Evolutionary conservation across 169 alveolate species (phyloP).

Genomic region (Plasmodium adleri): DNA sequence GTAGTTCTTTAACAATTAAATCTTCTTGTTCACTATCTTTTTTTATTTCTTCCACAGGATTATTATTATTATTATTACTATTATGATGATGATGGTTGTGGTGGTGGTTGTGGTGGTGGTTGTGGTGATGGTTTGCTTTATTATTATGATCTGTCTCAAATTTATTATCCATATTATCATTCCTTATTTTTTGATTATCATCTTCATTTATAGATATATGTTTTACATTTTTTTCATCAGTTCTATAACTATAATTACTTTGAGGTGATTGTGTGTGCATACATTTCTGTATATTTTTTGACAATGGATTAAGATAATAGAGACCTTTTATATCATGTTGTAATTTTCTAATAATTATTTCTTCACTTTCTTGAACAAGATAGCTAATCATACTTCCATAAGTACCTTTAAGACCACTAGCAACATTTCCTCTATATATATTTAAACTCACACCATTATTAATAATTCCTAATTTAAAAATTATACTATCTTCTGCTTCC

Average conservation of each 20-base stretch:
- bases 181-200: neutral
- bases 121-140: neutral
- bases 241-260: slow-evolving; percentile 19
- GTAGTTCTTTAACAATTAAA: slow-evolving; percentile 40
- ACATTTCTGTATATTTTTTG: slow-evolving; percentile 16
- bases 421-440: slow-evolving; percentile 77
- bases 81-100: too few relatives aligned
- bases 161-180: neutral
- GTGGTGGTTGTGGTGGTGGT: too few relatives aligned
- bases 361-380: slow-evolving; percentile 80
- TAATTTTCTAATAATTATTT: slow-evolving; percentile 75
- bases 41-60: slow-evolving; percentile 17
- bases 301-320: slow-evolving; percentile 53
- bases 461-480: slow-evolving; percentile 31
- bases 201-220: slow-evolving; percentile 40
- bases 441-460: slow-evolving; percentile 19
- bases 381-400: slow-evolving; percentile 72
- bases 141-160: neutral
- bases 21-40: slow-evolving; percentile 50
- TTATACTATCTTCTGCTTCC: slow-evolving; percentile 74
- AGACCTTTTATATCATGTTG: slow-evolving; percentile 81
- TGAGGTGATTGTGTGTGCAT: slow-evolving; percentile 64
- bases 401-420: slow-evolving; percentile 74
- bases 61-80: neutral
- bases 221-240: neutral